Conservation (phyloP, 192 early-diverging fungal species). For the Linnemannia zychae region DNA sequence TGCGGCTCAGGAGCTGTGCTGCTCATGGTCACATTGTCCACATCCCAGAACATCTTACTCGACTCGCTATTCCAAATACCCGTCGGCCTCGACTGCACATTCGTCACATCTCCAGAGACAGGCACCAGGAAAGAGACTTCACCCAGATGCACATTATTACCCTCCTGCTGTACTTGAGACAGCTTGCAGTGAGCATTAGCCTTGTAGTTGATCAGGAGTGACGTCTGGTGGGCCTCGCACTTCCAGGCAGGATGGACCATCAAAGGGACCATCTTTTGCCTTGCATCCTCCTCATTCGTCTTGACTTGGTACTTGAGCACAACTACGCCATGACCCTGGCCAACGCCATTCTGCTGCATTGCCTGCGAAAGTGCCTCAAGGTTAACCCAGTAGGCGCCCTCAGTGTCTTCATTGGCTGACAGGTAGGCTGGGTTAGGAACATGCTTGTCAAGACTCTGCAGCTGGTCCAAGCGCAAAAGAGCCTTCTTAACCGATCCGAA, state of each 20-base stretch:
- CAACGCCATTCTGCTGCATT: conserved; percentile 20
- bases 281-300: conserved; percentile 30
- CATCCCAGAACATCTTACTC: conserved; percentile 66
- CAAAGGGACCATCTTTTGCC: conserved; percentile 43
- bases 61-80: conserved; percentile 64
- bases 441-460: conserved; percentile 52
- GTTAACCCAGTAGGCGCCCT: conserved; percentile 58
- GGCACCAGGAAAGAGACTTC: conserved; percentile 64
- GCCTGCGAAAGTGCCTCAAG: conserved; percentile 45
- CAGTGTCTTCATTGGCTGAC: conserved; percentile 17
- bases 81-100: conserved; percentile 63
- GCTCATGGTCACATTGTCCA: conserved; percentile 45
- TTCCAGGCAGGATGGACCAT: conserved; percentile 65
- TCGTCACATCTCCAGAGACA: conserved; percentile 60
- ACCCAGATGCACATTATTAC: conserved; percentile 14
- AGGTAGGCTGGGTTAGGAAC: conserved; percentile 57
- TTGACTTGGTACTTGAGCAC: conserved; percentile 61
- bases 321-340: conserved; percentile 24
- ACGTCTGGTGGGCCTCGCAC: conserved; percentile 62
- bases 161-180: neutral
- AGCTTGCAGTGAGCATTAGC: conserved; percentile 52
- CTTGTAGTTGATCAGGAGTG: conserved; percentile 65
- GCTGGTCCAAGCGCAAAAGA: conserved; percentile 47
- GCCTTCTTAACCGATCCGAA: conserved; percentile 31
- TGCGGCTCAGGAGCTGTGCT: conserved; percentile 37